Percentiles rank a stretch among this genome's conserved stretches.
These are phyloP conservation scores for Aspergillus persii DNA, from an alignment of 2,329 filamentous ascomycete genomes.

Conservation along the genomic window DNA sequence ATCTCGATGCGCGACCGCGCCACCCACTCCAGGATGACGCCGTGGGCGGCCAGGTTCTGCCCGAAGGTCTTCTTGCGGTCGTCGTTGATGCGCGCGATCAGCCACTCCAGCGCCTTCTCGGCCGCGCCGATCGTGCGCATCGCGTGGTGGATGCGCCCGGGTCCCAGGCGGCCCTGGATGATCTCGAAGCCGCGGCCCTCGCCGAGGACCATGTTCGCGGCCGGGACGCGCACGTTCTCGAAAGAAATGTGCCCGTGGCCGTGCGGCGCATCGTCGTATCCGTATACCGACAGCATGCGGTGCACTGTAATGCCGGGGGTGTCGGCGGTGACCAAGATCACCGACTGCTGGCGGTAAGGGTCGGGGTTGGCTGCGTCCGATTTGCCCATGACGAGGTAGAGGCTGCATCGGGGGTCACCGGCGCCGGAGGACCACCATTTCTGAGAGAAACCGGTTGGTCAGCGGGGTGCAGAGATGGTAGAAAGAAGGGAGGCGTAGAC, in stretches of 20 bases:
- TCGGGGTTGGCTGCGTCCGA: slow-evolving; percentile 72
- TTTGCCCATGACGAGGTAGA: slow-evolving; percentile 98
- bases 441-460: slow-evolving; percentile 40
- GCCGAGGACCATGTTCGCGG: slow-evolving; percentile 80
- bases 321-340: slow-evolving; percentile 79
- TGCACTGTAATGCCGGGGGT: slow-evolving; percentile 87
- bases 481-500: slow-evolving; percentile 23
- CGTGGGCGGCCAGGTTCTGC: slow-evolving; percentile 81
- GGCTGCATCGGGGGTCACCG: slow-evolving; percentile 83
- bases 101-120: slow-evolving; percentile 89
- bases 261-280: slow-evolving; percentile 97
- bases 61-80: slow-evolving; percentile 87
- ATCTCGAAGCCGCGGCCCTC: slow-evolving; percentile 96
- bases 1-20: slow-evolving; percentile 91
- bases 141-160: slow-evolving; percentile 94
- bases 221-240: slow-evolving; percentile 83
- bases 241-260: slow-evolving; percentile 93
- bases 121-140: slow-evolving; percentile 93
- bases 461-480: neutral
- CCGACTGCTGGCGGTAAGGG: slow-evolving; percentile 86
- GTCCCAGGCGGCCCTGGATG: slow-evolving; percentile 93
- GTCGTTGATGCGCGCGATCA: slow-evolving; percentile 93
- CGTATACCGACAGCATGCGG: slow-evolving; percentile 90
- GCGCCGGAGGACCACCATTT: slow-evolving; percentile 99
- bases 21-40: slow-evolving; percentile 92